Percentiles rank a stretch among this genome's conserved stretches.
phyloP scores from a whole-genome alignment of 1,284 basidiomycete genomes.

The Ceratobasidium sp. region DNA sequence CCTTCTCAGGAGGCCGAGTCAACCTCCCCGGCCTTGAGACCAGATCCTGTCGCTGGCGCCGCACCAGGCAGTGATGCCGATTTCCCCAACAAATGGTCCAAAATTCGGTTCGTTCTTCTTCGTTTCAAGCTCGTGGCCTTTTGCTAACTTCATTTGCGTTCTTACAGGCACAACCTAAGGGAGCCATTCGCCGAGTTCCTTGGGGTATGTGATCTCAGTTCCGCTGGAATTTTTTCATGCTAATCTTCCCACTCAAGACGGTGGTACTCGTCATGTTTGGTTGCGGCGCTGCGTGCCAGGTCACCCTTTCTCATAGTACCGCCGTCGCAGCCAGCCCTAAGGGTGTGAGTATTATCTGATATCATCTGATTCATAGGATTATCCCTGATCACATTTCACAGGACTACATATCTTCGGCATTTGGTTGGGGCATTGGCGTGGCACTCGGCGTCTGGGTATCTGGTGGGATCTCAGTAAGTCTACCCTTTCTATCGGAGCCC shows the following conservation, averaged over 20 bases:
- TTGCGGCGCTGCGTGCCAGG: constrained; percentile 46
- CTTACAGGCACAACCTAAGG: constrained; percentile 55
- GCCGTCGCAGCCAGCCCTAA: constrained; percentile 38
- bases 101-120: constrained; percentile 20
- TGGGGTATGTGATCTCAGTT: constrained; percentile 54
- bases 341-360: constrained; percentile 31
- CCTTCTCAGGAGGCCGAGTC: neutral
- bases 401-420: constrained; percentile 41
- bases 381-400: neutral
- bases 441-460: constrained; percentile 36
- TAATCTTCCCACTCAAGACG: constrained; percentile 5
- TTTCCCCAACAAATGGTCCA: constrained; percentile 36
- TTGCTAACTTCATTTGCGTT: neutral
- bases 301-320: constrained; percentile 36
- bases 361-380: neutral
- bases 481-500: too few relatives aligned
- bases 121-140: neutral
- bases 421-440: constrained; percentile 14
- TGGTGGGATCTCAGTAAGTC: constrained; percentile 27
- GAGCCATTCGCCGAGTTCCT: constrained; percentile 77
- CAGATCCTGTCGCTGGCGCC: neutral
- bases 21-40: neutral
- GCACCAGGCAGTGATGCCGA: constrained; percentile 1
- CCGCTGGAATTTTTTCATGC: neutral
- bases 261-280: constrained; percentile 47